A percentile compares a stretch with the other conserved stretches of the same genome.
Conservation (phyloP, 495 filamentous ascomycete species). For the Aspergillus leporis region DNA sequence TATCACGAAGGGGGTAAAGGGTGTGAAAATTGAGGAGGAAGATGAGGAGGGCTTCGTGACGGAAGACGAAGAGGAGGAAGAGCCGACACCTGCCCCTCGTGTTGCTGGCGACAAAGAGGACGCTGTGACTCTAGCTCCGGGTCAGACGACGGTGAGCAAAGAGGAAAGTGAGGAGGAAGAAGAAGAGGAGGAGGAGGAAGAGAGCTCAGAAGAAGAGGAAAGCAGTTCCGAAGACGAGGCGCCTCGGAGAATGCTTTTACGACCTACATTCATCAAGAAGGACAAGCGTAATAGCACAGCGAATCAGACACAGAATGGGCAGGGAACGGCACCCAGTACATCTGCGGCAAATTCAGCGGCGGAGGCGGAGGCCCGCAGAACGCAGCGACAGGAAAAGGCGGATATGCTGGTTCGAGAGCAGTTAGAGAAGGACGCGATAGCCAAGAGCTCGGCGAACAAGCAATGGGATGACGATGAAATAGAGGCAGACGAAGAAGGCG, state of each 20-base stretch:
- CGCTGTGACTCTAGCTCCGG: conserved; percentile 3
- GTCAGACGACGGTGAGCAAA: conserved; percentile 48
- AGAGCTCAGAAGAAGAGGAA: conserved; percentile 52
- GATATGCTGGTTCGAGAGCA: conserved; percentile 86
- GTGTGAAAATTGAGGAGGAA: conserved; percentile 33
- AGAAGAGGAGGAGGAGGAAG: conserved; percentile 50
- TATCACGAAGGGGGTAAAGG: conserved; percentile 28
- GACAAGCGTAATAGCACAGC: conserved; percentile 56
- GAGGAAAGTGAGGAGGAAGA: conserved; percentile 60
- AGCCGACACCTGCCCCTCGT: conserved; percentile 39
- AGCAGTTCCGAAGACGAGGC: conserved; percentile 74
- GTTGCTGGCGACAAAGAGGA: conserved; percentile 11
- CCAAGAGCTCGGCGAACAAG: conserved; percentile 70
- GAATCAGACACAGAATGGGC: conserved; percentile 14
- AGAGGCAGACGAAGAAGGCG: conserved; percentile 60
- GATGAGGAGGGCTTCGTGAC: conserved; percentile 77
- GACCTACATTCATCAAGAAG: conserved; percentile 92
- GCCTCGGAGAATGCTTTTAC: conserved; percentile 69
- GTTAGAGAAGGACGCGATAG: conserved; percentile 75
- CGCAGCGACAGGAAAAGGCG: conserved; percentile 61
- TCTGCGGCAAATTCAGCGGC: conserved; percentile 49
- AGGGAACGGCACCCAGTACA: conserved; percentile 28
- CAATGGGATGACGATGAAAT: conserved; percentile 83
- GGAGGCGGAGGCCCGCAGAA: conserved; percentile 57
- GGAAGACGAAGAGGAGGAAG: conserved; percentile 64